Percentiles rank a stretch among this genome's conserved stretches.
Conservation (phyloP, 202 grass and related monocot genomes). For the Schoenoplectus tabernaemontani region DNA sequence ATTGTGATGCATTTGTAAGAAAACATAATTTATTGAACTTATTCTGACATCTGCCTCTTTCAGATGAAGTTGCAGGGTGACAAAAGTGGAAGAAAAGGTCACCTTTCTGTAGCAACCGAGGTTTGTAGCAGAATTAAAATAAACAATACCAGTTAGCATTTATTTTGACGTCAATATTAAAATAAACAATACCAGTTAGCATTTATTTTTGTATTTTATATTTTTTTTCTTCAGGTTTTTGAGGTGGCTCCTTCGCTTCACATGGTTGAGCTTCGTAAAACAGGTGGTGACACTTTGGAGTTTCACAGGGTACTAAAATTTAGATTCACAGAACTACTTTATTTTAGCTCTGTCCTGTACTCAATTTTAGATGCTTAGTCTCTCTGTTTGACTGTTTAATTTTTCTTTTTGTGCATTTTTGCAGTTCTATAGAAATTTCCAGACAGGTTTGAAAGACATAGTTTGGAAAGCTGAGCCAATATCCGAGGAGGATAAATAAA, state of each 20-base stretch:
- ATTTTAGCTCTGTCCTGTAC: background rate
- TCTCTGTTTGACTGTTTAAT: background rate
- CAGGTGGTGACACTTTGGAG: constrained; percentile 90
- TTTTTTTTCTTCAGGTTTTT: constrained; percentile 59
- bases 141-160: background rate
- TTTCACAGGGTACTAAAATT: constrained; percentile 65
- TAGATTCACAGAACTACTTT: background rate
- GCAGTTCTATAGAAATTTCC: constrained; percentile 95
- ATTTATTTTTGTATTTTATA: background rate
- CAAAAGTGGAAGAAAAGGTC: constrained; percentile 86
- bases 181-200: background rate
- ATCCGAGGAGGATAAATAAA: constrained; percentile 1
- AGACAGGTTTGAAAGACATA: constrained; percentile 75
- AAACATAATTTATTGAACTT: background rate
- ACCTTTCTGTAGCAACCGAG: constrained; percentile 90
- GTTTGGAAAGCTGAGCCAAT: constrained; percentile 81
- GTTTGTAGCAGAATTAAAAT: constrained; percentile 17
- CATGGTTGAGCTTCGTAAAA: constrained; percentile 97
- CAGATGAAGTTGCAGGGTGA: constrained; percentile 98
- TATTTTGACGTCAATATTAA: background rate
- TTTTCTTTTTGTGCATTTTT: constrained; percentile 11
- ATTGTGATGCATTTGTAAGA: constrained; percentile 8
- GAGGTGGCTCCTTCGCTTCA: constrained; percentile 97
- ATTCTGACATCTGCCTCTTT: constrained; percentile 5
- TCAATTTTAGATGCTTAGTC: background rate